Percentiles rank a stretch among this genome's conserved stretches.
Evolutionary conservation across 176 grass and related monocot genomes (phyloP).

Genomic region (Thinopyrum elongatum): DNA sequence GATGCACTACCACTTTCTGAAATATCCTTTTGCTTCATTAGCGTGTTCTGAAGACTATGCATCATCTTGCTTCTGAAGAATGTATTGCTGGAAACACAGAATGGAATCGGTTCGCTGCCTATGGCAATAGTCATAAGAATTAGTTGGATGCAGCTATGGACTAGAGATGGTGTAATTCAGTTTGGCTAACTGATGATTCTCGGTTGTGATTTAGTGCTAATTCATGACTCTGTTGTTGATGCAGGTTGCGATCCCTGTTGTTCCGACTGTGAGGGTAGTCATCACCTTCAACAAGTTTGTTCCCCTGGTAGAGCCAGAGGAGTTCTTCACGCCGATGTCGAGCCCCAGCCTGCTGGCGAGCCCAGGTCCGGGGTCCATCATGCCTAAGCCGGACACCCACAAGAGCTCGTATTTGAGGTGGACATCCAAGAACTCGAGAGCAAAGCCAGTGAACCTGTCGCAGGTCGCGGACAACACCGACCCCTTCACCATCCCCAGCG

Average conservation of each 20-base stretch:
- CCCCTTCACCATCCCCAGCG: constrained; percentile 71
- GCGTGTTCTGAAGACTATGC: background rate
- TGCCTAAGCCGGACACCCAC: constrained; percentile 43
- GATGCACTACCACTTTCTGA: background rate
- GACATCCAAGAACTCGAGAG: constrained; percentile 51
- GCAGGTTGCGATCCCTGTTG: constrained; percentile 93
- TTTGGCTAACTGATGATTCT: background rate
- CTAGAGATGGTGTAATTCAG: background rate
- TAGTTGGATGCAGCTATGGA: background rate
- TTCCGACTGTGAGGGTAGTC: constrained; percentile 87
- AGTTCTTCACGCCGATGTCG: constrained; percentile 96
- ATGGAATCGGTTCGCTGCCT: background rate
- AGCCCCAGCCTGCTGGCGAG: constrained; percentile 85
- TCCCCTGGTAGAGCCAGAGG: constrained; percentile 72
- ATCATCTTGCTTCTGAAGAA: background rate
- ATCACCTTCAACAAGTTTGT: constrained; percentile 95
- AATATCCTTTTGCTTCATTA: background rate
- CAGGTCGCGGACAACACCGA: constrained; percentile 70
- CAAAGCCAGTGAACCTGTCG: constrained; percentile 70
- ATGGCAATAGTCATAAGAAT: background rate
- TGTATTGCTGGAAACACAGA: background rate
- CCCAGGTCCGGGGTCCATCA: constrained; percentile 49
- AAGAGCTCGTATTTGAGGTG: constrained; percentile 75
- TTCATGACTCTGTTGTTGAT: background rate
- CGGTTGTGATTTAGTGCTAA: background rate